phyloP scores from a whole-genome alignment of 352 stramenopile genomes.

The Phytophthora vignae region DNA sequence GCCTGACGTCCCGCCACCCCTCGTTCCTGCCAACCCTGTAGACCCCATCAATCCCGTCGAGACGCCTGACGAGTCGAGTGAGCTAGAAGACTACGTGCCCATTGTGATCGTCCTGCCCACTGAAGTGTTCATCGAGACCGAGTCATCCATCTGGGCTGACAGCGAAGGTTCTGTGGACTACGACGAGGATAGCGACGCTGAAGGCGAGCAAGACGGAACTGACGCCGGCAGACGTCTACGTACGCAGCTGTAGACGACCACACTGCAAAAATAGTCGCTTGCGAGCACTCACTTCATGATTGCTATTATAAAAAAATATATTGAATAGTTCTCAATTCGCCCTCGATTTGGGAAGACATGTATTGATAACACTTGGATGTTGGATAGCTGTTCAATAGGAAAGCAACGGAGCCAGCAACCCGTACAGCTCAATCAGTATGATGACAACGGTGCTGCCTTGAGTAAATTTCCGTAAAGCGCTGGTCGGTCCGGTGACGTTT shows the following conservation, averaged over 20 bases:
- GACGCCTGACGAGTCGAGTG: neutral
- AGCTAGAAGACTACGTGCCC: conserved; percentile 9
- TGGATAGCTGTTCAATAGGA: too few relatives aligned
- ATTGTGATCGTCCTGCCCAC: conserved; percentile 16
- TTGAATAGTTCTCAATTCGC: too few relatives aligned
- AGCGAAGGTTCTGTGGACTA: conserved; percentile 3
- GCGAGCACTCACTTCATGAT: too few relatives aligned
- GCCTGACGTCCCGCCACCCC: conserved; percentile 3
- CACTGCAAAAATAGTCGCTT: too few relatives aligned
- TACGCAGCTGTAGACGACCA: neutral
- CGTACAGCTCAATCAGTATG: too few relatives aligned
- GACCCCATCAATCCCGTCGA: conserved; percentile 6
- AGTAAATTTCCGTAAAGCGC: too few relatives aligned
- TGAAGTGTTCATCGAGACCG: conserved; percentile 8
- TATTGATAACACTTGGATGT: too few relatives aligned
- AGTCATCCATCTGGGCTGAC: conserved; percentile 13
- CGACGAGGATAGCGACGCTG: neutral
- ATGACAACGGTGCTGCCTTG: too few relatives aligned
- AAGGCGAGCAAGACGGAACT: neutral
- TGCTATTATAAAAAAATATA: too few relatives aligned
- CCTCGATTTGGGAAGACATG: too few relatives aligned
- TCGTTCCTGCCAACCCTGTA: neutral
- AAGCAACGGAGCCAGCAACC: too few relatives aligned
- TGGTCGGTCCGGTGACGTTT: too few relatives aligned
- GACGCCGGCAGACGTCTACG: conserved; percentile 5